Evolutionary conservation across 2,329 filamentous ascomycete species (phyloP), one percentile per base, ranked within the genome.

Genomic region (Aspergillus pseudotamarii): DNA sequence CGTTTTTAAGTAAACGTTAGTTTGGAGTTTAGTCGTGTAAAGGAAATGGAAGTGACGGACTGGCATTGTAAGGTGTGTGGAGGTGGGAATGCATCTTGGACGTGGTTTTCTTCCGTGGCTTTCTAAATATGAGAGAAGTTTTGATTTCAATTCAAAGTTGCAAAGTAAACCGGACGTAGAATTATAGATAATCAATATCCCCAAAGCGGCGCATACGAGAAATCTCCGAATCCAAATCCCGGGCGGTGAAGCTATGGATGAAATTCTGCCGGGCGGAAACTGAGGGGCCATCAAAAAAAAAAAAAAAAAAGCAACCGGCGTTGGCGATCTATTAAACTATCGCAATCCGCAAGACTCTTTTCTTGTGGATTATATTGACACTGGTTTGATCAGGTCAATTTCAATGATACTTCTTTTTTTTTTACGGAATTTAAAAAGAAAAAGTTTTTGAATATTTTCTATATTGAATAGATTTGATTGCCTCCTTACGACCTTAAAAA

Each of bases 51-150:
- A 16, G 58, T 74, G 51, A 77, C 81, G 50, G 86, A 97, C 94
- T 94, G 71, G 87, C 84, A 72, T 96, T 96, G 76, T 97, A 90
- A 77, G 95, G 93, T 32, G 93, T 97, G 76, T 98, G 94, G 2
- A 99, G 83, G 82, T 97, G 94, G 60, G 95, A 96, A 92, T 99
- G 95, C 95, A 99, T 99, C 51, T 72, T 87, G 77, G 6, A 5
- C 26, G 12, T 3, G 62, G 26, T 54, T 64, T 63, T 16, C 34
- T 58, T 30, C 16, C 10, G 6, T n/a, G 6, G 46, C 6, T 23
- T 6, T 12, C 34, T 8, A 16, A 23, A 14, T 14, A 46, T 12
- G 23, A 23, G 21, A 23, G 43, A 46, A 1, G 2, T 43, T 43
- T 8, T 19, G 3, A 21, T 43, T 21, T 43, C 10, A 21, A 21